Evolutionary conservation across 140 eudicot species (phyloP).

Genomic region (Flaveria floridana): DNA sequence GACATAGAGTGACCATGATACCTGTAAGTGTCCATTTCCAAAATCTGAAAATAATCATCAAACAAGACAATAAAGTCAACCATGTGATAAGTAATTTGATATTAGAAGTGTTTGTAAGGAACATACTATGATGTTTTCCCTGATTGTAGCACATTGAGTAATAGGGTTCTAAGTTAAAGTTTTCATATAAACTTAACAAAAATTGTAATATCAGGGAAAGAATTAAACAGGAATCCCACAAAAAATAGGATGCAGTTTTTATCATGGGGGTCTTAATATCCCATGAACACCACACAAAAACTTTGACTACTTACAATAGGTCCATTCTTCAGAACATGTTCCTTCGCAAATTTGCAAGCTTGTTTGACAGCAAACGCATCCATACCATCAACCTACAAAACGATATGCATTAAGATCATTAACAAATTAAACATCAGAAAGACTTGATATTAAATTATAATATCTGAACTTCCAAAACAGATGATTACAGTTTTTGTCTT

Average conservation of each 20-base stretch:
- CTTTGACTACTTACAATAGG: conserved; percentile 69
- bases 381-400: conserved; percentile 90
- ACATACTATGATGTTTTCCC: not conserved
- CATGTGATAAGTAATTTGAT: not conserved
- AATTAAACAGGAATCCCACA: not conserved
- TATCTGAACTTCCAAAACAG: not conserved
- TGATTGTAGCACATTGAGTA: too few relatives aligned
- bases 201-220: not conserved
- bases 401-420: not conserved
- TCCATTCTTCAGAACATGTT: conserved; percentile 90
- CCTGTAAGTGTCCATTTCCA: conserved; percentile 98
- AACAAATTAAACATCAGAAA: not conserved
- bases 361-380: conserved; percentile 97
- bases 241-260: not conserved
- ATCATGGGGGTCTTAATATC: too few relatives aligned
- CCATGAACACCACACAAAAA: not conserved
- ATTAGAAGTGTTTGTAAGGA: not conserved
- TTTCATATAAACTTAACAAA: not conserved
- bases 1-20: conserved; percentile 99
- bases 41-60: conserved; percentile 52
- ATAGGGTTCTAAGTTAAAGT: not conserved
- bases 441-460: not conserved
- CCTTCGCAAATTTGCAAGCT: conserved; percentile 97
- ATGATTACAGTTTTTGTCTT: not conserved
- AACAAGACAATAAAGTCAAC: conserved; percentile 5